Conservation (phyloP, 768 basidiomycete genomes). For the Mycena galopus region DNA sequence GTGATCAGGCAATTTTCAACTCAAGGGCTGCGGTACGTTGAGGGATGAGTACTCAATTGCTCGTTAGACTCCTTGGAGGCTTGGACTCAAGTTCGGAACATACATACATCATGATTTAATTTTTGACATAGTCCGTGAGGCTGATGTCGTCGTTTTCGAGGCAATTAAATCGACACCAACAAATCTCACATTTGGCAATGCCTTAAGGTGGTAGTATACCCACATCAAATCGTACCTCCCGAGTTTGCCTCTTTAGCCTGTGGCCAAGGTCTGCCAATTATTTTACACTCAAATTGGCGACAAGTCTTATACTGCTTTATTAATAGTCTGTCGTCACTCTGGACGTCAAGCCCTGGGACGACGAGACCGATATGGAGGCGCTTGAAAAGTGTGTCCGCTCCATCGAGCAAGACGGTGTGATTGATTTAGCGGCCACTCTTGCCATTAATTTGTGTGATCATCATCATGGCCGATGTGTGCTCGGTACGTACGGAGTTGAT, state of each 20-base stretch:
- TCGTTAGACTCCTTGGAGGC: no score
- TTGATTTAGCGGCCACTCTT: conserved; percentile 30
- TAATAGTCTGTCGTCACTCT: conserved; percentile 99
- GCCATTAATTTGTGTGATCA: no score
- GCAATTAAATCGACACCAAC: conserved; percentile 75
- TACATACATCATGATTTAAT: no score
- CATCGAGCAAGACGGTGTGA: conserved; percentile 81
- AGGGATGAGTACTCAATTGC: no score
- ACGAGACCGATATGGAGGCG: conserved; percentile 95
- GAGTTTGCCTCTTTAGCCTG: conserved; percentile 83
- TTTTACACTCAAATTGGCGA: conserved; percentile 17
- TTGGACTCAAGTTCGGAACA: no score
- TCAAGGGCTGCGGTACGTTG: conserved; percentile 82
- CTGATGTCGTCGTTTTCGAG: conserved; percentile 94
- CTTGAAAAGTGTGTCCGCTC: conserved; percentile 89
- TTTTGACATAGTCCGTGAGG: no score
- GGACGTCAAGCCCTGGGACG: conserved; percentile 99
- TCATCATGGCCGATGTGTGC: no score
- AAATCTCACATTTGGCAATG: no score
- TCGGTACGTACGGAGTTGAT: no score
- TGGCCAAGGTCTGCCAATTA: conserved; percentile 77
- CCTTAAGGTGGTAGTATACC: conserved; percentile 92
- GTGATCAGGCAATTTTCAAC: no score
- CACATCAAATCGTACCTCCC: conserved; percentile 90
- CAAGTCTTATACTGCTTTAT: conserved; percentile 33